Evolutionary conservation across 805 yeast species (phyloP), one percentile per base, ranked within the genome.

Genomic region (Metschnikowia matae): DNA sequence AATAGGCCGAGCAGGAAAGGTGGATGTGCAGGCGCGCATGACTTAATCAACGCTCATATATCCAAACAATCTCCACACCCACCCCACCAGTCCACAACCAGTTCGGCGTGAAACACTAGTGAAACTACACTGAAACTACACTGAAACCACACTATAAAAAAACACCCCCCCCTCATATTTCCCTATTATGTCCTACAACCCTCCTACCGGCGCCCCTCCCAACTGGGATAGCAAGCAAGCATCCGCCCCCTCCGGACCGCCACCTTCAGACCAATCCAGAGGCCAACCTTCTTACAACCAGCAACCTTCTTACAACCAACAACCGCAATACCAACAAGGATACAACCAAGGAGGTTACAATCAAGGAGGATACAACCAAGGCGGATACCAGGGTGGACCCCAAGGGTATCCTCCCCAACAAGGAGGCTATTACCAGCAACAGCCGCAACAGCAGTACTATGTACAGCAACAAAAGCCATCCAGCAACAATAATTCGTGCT

Each of bases 381-480:
- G 57, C 1, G 59, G 62, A 4, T 52, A 49, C 39, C 50, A 18
- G 48, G 54, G 56, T 6, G 23, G 34, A 10, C 47, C 33, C 7
- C 59, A 55, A 38, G 55, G 56, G 7, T 53, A 55, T 40, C 54
- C 51, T 15, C 40, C 40, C 18, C 68, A 54, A 6, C 67, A 61
- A 46, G 62, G 60, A 18, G 66, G 68, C 10, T 70, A 71, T 57
- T 64, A 69, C 49, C 74, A 63, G 52, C 76, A 70, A 57, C 76
- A 65, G 50, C 60, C 55, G 23, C 57, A 51, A 26, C 77, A 72
- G 55, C 76, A 74, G 47, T 65, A 71, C 68, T 71, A 73, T 45
- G 75, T 69, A 14, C 76, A 71, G 58, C 77, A 73, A 56, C 67
- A 67, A 49, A 64, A 62, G 36, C 62, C 61, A 21, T 56, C 57